Evolutionary conservation across 495 filamentous ascomycete genomes (phyloP), one percentile per base, ranked within the genome.

Genomic region (Podospora fimiseda): DNA sequence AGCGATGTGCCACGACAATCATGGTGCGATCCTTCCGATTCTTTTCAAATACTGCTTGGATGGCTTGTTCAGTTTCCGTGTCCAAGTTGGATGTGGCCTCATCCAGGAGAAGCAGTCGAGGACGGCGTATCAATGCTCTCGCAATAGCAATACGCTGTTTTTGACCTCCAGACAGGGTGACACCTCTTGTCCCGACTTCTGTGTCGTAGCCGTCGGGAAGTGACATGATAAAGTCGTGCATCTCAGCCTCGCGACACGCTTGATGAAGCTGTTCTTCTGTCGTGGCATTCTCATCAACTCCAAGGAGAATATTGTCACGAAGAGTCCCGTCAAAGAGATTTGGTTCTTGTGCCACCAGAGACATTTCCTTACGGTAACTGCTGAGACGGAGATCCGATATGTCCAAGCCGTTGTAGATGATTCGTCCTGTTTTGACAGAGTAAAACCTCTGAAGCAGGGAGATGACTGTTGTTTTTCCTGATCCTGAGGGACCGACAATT

Each of bases 61-160:
- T 75, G 27, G 85, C 68, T 60, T 76, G 79, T 69, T 94, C 89
- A 2, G 80, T 83, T 67, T 89, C 81, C 4, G 84, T 82, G 55
- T 94, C 89, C 39, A 93, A 69, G 27, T 80, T 85, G 16, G 80
- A 85, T 2, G 89, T 93, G 0, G 88, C 85, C 63, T 94, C 89
- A 61, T 94, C 89, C 5, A 94, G 71, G 16, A 94, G 74, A 48
- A 94, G 69, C 21, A 93, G 68, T 19, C 77, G 76, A 0, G 89
- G 89, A 36, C 85, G 79, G 2, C 88, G 81, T 30, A 94, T 80
- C 41, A 93, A 74, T 0, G 89, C 88, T 39, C 89, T 70, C 1
- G 88, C 87, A 50, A 93, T 86, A 0, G 85, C 79, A 21, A 93
- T 67, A 13, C 88, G 76, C 58, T 92, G 88, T 59, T 83, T 83